A percentile compares a stretch with the other conserved stretches of the same genome.
phyloP scores from a whole-genome alignment of 805 yeast species.

The Candida succiphila region DNA sequence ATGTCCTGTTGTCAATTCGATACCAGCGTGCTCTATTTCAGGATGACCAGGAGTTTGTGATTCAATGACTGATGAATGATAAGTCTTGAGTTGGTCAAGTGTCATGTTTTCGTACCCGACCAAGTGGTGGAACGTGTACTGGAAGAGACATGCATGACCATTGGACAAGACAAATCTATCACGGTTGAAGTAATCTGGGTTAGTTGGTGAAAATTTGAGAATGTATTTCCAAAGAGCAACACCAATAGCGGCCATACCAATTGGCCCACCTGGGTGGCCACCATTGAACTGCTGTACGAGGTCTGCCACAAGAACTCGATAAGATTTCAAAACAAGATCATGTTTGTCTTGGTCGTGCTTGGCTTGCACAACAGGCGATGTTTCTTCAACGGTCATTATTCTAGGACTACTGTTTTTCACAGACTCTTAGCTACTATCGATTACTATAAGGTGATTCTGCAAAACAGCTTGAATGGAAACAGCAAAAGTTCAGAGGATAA shows the following conservation, averaged over 20 bases:
- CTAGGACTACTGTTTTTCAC: too few relatives aligned
- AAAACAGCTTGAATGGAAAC: too few relatives aligned
- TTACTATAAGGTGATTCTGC: too few relatives aligned
- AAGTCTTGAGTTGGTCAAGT: constrained; percentile 23
- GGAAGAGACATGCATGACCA: constrained; percentile 27
- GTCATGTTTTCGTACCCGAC: constrained; percentile 25
- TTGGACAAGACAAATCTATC: constrained; percentile 28
- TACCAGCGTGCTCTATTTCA: constrained; percentile 26
- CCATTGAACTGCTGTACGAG: constrained; percentile 25
- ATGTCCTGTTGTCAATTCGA: constrained; percentile 32
- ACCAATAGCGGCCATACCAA: constrained; percentile 31
- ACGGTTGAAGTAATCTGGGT: constrained; percentile 25
- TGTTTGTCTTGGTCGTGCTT: constrained; percentile 12
- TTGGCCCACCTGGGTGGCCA: constrained; percentile 39
- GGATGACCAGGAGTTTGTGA: constrained; percentile 30
- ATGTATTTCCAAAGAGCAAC: constrained; percentile 25
- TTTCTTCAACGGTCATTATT: constrained; percentile 8
- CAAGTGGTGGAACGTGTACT: constrained; percentile 19
- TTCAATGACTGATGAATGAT: constrained; percentile 18
- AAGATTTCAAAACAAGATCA: constrained; percentile 18
- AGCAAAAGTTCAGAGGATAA: too few relatives aligned
- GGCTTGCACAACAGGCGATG: constrained; percentile 5
- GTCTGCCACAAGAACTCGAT: constrained; percentile 24
- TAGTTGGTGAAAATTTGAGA: constrained; percentile 19
- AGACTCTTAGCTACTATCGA: too few relatives aligned